Percentiles rank a stretch among this genome's conserved stretches.
These are phyloP conservation scores for Bryum argenteum DNA, from an alignment of 225 moss, liverwort and hornwort genomes.

Conservation along the genomic window DNA sequence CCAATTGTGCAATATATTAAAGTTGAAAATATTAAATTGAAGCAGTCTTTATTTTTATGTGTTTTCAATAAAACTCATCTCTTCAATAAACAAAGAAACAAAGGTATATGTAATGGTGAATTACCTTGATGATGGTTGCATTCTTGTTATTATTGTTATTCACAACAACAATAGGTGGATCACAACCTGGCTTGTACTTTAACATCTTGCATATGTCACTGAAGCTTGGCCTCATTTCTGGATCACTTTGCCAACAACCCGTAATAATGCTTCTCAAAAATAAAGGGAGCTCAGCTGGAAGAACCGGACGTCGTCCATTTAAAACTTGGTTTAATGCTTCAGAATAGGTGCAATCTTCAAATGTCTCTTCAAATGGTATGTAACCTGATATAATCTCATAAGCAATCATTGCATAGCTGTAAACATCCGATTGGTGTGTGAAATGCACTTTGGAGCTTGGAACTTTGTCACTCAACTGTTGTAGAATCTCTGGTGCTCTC, in stretches of 20 bases:
- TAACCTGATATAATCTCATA: neutral
- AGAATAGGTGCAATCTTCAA: neutral
- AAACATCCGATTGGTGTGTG: neutral
- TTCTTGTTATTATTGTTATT: constrained; percentile 29
- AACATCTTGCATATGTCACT: neutral
- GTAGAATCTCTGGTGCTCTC: constrained; percentile 9
- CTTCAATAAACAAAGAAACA: no score
- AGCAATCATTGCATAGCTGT: neutral
- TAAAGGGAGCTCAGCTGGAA: neutral
- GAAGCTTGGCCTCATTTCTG: no score
- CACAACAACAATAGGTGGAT: constrained; percentile 17
- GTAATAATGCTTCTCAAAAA: neutral
- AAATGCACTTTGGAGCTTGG: neutral
- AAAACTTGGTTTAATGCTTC: neutral
- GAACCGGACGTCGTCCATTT: neutral
- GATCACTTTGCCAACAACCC: neutral
- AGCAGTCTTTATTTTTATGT: no score
- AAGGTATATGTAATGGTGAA: no score
- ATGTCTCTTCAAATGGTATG: neutral
- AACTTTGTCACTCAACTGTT: neutral
- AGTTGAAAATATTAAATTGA: no score
- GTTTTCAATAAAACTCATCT: no score
- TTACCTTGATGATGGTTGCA: constrained; percentile 40
- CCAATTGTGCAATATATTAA: no score
- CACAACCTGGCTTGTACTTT: no score